Evolutionary conservation across 768 basidiomycete species (phyloP).

Genomic region (Psilocybe sp.): DNA sequence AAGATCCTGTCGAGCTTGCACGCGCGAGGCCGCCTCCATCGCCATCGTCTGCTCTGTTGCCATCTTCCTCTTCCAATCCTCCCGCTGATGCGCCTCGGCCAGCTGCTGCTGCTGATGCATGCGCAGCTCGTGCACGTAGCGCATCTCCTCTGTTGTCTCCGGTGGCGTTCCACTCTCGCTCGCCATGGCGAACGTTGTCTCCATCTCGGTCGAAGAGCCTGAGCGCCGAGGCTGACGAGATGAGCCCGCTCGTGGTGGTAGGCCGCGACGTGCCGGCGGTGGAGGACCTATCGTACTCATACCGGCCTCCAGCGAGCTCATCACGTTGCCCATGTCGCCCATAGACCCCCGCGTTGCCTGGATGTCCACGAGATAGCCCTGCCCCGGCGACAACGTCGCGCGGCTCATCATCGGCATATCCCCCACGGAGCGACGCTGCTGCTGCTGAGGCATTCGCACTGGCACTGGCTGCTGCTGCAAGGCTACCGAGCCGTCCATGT

Average conservation of each 20-base stretch:
- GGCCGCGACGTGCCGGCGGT: constrained; percentile 30
- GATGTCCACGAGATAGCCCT: neutral
- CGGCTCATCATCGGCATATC: constrained; percentile 2
- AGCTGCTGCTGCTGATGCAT: constrained; percentile 40
- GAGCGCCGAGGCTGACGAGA: constrained; percentile 45
- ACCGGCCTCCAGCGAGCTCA: too few relatives aligned
- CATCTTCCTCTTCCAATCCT: constrained; percentile 27
- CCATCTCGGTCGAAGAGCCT: constrained; percentile 45
- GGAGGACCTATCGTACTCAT: neutral
- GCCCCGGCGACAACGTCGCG: neutral
- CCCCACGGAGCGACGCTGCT: neutral
- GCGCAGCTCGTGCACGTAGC: constrained; percentile 49
- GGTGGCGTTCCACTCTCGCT: constrained; percentile 1
- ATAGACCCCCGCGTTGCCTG: too few relatives aligned
- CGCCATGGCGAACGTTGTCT: constrained; percentile 6
- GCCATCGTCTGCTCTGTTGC: too few relatives aligned
- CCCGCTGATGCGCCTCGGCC: constrained; percentile 12
- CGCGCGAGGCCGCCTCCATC: constrained; percentile 19
- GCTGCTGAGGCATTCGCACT: neutral
- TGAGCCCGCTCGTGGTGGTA: constrained; percentile 39
- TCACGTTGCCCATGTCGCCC: too few relatives aligned
- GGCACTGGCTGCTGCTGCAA: constrained; percentile 4
- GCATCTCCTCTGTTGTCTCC: neutral
- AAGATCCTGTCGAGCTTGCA: neutral
- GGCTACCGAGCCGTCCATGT: neutral